A percentile compares a stretch with the other conserved stretches of the same genome.
phyloP scores from a whole-genome alignment of 2,329 filamentous ascomycete species.

The Epichloe typhina region DNA sequence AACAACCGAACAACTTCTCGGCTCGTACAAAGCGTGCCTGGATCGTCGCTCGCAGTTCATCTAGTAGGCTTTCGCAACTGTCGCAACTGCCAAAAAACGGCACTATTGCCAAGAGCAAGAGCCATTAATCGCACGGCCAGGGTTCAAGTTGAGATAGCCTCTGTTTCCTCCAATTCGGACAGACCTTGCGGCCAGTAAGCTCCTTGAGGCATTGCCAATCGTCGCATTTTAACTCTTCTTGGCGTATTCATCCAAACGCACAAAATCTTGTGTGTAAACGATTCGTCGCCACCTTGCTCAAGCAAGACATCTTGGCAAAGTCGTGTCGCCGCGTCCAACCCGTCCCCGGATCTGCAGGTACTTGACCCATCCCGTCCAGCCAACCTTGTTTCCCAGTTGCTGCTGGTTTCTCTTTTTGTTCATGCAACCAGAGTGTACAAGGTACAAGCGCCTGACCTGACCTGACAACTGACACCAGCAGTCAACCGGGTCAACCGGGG shows the following conservation, averaged over 20 bases:
- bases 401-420: not conserved
- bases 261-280: not conserved
- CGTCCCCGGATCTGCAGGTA: conserved; percentile 13
- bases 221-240: not conserved
- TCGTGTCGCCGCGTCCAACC: conserved; percentile 2
- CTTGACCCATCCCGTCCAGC: conserved; percentile 6
- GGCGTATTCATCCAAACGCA: not conserved
- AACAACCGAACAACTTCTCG: no score
- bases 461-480: conserved; percentile 1
- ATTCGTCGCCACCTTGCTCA: not conserved
- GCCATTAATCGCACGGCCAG: not conserved
- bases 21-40: no score
- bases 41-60: no score
- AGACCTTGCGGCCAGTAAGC: not conserved
- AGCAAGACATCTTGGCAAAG: not conserved
- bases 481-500: not conserved
- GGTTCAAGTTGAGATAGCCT: not conserved
- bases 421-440: not conserved
- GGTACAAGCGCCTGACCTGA: not conserved
- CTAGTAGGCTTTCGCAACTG: no score
- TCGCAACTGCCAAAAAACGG: no score
- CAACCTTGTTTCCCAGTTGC: not conserved
- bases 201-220: not conserved
- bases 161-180: not conserved
- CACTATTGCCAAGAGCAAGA: no score